Conservation (phyloP, 2,329 filamentous ascomycete species). For the Ilyonectria destructans region DNA sequence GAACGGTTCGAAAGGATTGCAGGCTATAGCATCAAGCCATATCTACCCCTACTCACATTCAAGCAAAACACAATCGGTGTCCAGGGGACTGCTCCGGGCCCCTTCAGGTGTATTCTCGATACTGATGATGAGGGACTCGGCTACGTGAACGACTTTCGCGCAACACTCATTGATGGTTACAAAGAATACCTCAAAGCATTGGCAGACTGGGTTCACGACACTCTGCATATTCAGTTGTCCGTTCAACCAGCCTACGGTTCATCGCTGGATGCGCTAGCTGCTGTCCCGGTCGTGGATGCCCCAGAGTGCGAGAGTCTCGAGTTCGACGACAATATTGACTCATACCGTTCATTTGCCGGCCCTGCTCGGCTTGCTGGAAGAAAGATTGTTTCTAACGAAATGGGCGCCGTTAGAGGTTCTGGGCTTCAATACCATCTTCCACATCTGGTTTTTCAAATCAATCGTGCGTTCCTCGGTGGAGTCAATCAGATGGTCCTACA, state of each 20-base stretch:
- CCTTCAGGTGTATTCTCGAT: not conserved
- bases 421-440: not conserved
- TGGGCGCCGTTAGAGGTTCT: not conserved
- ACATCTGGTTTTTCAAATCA: constrained; percentile 1
- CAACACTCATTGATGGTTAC: constrained; percentile 3
- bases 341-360: constrained; percentile 13
- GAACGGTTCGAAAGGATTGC: not conserved
- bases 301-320: constrained; percentile 12
- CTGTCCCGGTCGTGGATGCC: not conserved
- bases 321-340: constrained; percentile 8
- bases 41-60: constrained; percentile 2
- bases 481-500: constrained; percentile 16
- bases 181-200: constrained; percentile 5
- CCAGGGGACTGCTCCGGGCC: not conserved
- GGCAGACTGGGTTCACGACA: not conserved
- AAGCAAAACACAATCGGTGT: constrained; percentile 4
- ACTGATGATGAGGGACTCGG: not conserved
- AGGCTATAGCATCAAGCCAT: constrained; percentile 1
- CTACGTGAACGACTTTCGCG: constrained; percentile 9
- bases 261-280: not conserved
- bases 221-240: not conserved
- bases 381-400: constrained; percentile 9
- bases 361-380: not conserved
- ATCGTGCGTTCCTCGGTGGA: constrained; percentile 11
- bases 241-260: constrained; percentile 8